A percentile compares a stretch with the other conserved stretches of the same genome.
These are phyloP conservation scores for Pseudozyma sp. DNA, from an alignment of 1,284 basidiomycete species.

Conservation along the genomic window DNA sequence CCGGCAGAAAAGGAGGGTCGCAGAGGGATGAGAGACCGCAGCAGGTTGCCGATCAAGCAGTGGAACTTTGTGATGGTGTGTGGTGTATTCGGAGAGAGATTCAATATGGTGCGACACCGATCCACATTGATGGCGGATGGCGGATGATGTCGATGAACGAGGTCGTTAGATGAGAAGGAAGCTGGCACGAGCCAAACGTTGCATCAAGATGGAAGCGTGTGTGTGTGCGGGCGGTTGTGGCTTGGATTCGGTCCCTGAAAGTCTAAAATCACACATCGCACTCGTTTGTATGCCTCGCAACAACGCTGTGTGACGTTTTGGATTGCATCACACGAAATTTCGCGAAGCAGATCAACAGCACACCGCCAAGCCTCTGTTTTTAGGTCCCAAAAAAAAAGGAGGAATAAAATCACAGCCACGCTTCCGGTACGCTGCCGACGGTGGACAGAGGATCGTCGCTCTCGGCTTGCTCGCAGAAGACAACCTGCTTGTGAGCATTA, in stretches of 20 bases:
- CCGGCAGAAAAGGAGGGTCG: constrained; percentile 10
- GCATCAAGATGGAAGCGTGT: background rate
- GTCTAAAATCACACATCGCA: constrained; percentile 14
- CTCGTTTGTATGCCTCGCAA: no score
- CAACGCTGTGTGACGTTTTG: background rate
- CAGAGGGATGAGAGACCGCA: background rate
- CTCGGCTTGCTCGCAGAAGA: no score
- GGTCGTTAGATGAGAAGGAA: background rate
- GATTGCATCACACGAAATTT: no score
- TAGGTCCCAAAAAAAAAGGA: no score
- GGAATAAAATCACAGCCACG: no score
- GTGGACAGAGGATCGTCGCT: no score
- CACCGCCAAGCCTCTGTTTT: no score
- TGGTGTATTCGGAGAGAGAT: no score
- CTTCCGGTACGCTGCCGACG: no score
- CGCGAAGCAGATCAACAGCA: no score
- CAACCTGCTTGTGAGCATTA: no score
- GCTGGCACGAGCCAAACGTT: background rate
- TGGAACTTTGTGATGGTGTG: background rate
- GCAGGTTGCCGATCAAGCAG: background rate
- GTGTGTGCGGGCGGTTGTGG: background rate
- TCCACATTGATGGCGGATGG: background rate
- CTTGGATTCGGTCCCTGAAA: constrained; percentile 12
- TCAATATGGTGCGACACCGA: no score
- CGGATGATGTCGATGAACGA: background rate